Evolutionary conservation across 2,329 filamentous ascomycete species (phyloP).

Genomic region (Sporothrix curviconia): DNA sequence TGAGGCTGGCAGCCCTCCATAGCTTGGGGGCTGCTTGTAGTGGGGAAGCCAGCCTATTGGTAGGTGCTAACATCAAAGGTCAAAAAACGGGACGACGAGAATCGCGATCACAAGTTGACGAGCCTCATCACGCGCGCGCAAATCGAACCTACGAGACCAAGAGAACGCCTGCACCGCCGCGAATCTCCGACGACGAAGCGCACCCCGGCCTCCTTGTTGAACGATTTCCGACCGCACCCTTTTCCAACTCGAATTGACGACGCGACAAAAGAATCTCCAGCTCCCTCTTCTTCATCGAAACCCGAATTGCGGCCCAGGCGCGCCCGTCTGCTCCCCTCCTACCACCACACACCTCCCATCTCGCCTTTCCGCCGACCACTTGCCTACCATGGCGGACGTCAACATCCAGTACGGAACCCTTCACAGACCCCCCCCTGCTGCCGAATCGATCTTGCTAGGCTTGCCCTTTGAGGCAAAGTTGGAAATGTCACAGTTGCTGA

Average conservation of each 20-base stretch:
- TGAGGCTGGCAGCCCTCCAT: slow-evolving; percentile 3
- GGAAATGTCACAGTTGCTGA: too few species aligned
- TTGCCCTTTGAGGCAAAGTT: too few species aligned
- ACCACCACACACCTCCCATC: not conserved
- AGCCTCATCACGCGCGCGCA: too few species aligned
- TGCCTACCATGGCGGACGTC: slow-evolving; percentile 17
- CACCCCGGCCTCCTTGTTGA: not conserved
- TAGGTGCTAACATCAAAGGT: not conserved
- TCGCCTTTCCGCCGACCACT: not conserved
- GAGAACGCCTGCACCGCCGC: too few species aligned
- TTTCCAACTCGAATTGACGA: not conserved
- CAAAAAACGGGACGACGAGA: slow-evolving; percentile 3
- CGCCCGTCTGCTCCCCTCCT: not conserved
- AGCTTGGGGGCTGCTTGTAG: slow-evolving; percentile 3
- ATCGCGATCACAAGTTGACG: too few species aligned
- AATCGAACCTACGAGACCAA: too few species aligned
- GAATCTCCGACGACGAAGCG: not conserved
- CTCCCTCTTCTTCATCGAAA: not conserved
- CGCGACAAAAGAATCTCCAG: not conserved
- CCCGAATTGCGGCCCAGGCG: not conserved
- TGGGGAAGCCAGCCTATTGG: too few species aligned
- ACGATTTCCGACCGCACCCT: not conserved
- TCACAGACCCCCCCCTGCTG: not conserved
- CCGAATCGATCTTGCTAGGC: not conserved
- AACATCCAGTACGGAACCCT: slow-evolving; percentile 17